phyloP scores from a whole-genome alignment of 768 basidiomycete species.

The Rossbeevera mucosa region DNA sequence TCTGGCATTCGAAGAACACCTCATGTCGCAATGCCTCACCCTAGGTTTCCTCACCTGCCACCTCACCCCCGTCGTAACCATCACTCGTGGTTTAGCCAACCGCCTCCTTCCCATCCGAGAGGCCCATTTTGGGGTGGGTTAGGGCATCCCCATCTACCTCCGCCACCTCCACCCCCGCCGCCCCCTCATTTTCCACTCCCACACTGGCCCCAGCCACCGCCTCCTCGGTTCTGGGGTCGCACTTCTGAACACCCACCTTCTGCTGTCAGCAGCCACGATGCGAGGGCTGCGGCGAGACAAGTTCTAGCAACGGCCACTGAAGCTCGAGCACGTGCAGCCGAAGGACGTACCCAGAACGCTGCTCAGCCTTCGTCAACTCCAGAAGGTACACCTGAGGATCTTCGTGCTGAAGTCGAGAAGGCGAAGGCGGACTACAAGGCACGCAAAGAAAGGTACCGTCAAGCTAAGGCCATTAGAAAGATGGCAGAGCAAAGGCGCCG shows the following conservation, averaged over 20 bases:
- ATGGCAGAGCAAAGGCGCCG: conserved; percentile 32
- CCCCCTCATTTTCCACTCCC: conserved; percentile 5
- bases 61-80: conserved; percentile 18
- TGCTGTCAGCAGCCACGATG: background rate
- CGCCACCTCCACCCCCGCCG: conserved; percentile 18
- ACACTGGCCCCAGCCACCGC: conserved; percentile 27
- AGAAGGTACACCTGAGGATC: conserved; percentile 19
- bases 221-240: conserved; percentile 18
- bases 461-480: conserved; percentile 48
- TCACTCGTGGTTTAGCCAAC: conserved; percentile 24
- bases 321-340: conserved; percentile 7
- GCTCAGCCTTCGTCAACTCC: background rate
- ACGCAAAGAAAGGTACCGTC: conserved; percentile 66
- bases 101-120: conserved; percentile 4
- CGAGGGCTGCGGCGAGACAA: conserved; percentile 13
- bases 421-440: conserved; percentile 65
- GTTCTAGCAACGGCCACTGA: conserved; percentile 18
- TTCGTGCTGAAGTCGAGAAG: conserved; percentile 47
- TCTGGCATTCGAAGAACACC: conserved; percentile 5
- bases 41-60: conserved; percentile 16
- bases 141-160: conserved; percentile 19
- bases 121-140: conserved; percentile 17
- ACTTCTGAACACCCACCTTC: background rate
- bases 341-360: background rate
- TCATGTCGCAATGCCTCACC: conserved; percentile 12